Evolutionary conservation across 345 rosid genomes (phyloP).

Genomic region (Syzygium jambos): DNA sequence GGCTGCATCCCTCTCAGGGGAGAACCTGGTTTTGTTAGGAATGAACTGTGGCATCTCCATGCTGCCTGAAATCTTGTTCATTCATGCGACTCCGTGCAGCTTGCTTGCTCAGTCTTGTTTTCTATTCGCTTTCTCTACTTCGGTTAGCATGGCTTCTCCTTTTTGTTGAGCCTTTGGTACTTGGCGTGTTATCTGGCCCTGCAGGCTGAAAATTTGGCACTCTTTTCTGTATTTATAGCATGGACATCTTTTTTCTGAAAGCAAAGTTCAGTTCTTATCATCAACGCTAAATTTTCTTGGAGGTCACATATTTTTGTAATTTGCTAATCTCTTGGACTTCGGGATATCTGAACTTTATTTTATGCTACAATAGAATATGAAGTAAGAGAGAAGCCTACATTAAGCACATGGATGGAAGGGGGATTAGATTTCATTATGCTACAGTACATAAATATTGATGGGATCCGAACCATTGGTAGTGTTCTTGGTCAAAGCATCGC

Average conservation of each 20-base stretch:
- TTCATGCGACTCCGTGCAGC: not conserved
- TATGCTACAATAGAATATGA: conserved; percentile 58
- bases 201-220: not conserved
- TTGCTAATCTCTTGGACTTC: not conserved
- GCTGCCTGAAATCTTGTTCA: not conserved
- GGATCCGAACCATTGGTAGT: conserved; percentile 87
- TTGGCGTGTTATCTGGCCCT: not conserved
- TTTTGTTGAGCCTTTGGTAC: not conserved
- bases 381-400: conserved; percentile 74
- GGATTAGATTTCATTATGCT: conserved; percentile 85
- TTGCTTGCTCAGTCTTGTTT: not conserved
- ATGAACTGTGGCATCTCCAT: not conserved
- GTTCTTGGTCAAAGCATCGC: conserved; percentile 98
- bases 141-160: not conserved
- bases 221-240: not conserved
- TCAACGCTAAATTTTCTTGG: not conserved
- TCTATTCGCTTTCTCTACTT: not conserved
- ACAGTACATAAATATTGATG: conserved; percentile 81
- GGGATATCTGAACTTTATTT: conserved; percentile 4
- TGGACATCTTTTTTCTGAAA: not conserved
- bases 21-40: not conserved
- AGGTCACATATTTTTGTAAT: not conserved
- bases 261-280: not conserved
- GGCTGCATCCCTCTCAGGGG: not conserved
- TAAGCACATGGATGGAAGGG: conserved; percentile 82